Conservation (phyloP, 805 yeast genomes). For the Torulaspora indica region DNA sequence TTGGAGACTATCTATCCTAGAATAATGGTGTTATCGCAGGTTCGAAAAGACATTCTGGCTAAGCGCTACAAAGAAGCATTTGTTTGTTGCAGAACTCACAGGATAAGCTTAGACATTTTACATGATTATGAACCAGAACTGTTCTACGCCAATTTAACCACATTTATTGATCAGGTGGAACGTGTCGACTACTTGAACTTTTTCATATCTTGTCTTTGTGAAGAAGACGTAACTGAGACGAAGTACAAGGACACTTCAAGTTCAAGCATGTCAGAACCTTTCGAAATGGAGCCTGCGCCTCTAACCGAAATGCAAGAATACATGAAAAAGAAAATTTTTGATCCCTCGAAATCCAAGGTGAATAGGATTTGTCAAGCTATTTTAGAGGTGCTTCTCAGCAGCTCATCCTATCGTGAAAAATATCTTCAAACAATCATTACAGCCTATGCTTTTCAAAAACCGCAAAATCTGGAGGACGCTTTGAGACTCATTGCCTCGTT, state of each 20-base stretch:
- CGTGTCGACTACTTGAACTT: constrained; percentile 75
- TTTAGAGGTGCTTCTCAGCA: constrained; percentile 47
- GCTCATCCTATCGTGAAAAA: constrained; percentile 47
- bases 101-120: constrained; percentile 84
- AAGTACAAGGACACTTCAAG: constrained; percentile 72
- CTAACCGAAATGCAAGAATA: constrained; percentile 39
- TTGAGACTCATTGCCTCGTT: constrained; percentile 55
- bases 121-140: constrained; percentile 79
- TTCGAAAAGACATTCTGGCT: constrained; percentile 60
- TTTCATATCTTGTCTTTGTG: constrained; percentile 78
- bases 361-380: constrained; percentile 74
- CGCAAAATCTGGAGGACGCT: constrained; percentile 79
- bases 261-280: constrained; percentile 26
- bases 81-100: constrained; percentile 76
- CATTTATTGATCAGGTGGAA: constrained; percentile 65
- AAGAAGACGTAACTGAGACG: constrained; percentile 77
- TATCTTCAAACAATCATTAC: constrained; percentile 79
- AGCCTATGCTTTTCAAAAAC: constrained; percentile 86
- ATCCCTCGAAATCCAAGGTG: constrained; percentile 51
- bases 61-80: constrained; percentile 70
- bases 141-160: constrained; percentile 58
- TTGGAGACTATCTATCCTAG: constrained; percentile 91
- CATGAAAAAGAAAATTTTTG: constrained; percentile 39
- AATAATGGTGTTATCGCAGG: constrained; percentile 81
- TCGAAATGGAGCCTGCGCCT: constrained; percentile 32